Evolutionary conservation across 2,329 filamentous ascomycete genomes (phyloP).

Genomic region (Claviceps cyperi): DNA sequence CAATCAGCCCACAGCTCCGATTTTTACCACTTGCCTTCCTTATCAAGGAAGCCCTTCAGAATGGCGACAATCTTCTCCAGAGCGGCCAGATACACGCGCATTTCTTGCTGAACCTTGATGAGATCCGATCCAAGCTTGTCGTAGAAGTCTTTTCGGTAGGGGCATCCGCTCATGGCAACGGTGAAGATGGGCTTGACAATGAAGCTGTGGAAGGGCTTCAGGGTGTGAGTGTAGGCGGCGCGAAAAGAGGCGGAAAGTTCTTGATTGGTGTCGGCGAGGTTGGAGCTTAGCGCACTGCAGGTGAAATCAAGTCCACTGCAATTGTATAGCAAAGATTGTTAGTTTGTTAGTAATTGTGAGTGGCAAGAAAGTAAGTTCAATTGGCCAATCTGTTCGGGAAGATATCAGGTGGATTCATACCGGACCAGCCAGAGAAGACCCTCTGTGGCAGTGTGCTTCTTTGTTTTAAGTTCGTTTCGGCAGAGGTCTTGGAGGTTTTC

Average conservation of each 20-base stretch:
- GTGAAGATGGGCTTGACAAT: conserved; percentile 84
- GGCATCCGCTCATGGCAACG: conserved; percentile 83
- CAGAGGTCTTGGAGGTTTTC: conserved; percentile 73
- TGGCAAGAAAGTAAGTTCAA: neutral
- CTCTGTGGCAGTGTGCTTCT: conserved; percentile 79
- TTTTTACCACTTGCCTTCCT: conserved; percentile 4
- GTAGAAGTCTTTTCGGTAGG: conserved; percentile 91
- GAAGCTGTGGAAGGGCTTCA: conserved; percentile 86
- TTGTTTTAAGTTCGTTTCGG: conserved; percentile 73
- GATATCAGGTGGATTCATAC: conserved; percentile 30
- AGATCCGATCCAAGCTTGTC: conserved; percentile 61
- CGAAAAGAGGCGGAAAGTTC: conserved; percentile 84
- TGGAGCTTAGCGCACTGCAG: conserved; percentile 64
- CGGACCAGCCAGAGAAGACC: conserved; percentile 83
- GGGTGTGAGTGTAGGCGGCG: conserved; percentile 65
- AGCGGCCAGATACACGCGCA: conserved; percentile 59
- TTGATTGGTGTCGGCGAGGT: conserved; percentile 50
- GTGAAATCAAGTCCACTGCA: conserved; percentile 86
- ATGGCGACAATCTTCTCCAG: conserved; percentile 69
- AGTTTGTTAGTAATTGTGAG: neutral
- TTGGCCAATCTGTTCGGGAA: too few species aligned
- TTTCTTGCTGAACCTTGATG: conserved; percentile 44
- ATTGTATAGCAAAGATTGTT: conserved; percentile 1
- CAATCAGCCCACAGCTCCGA: neutral
- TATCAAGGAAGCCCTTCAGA: conserved; percentile 43